Evolutionary conservation across 805 yeast genomes (phyloP).

Genomic region (Metschnikowia continentalis): DNA sequence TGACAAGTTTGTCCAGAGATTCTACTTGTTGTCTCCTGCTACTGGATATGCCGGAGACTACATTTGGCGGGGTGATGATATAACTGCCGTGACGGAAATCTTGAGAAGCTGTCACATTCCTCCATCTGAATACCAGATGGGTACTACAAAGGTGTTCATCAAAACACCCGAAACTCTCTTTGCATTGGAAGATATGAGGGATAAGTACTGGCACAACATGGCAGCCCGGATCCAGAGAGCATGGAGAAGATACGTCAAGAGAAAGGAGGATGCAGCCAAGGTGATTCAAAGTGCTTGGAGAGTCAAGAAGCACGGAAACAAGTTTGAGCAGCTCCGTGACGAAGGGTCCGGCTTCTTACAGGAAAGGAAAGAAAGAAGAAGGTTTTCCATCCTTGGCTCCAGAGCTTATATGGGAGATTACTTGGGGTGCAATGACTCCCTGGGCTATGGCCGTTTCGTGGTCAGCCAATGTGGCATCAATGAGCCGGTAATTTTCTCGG

Average conservation of each 20-base stretch:
- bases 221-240: conserved; percentile 97
- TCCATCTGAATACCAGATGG: conserved; percentile 78
- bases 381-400: conserved; percentile 81
- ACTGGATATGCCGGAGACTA: conserved; percentile 89
- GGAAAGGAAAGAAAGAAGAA: conserved; percentile 82
- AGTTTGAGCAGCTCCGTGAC: conserved; percentile 80
- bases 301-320: conserved; percentile 72
- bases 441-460: conserved; percentile 71
- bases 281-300: conserved; percentile 81
- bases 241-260: conserved; percentile 78
- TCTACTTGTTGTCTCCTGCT: conserved; percentile 77
- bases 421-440: conserved; percentile 69
- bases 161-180: conserved; percentile 96
- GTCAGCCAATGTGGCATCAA: conserved; percentile 63
- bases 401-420: conserved; percentile 95
- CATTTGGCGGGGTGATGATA: conserved; percentile 54
- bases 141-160: conserved; percentile 87
- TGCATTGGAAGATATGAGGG: conserved; percentile 94
- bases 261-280: conserved; percentile 83
- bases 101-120: conserved; percentile 64
- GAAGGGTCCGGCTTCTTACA: conserved; percentile 68
- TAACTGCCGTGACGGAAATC: conserved; percentile 49
- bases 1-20: conserved; percentile 93
- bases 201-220: conserved; percentile 96
- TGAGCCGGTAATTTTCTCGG: conserved; percentile 72